These are phyloP conservation scores for Pholiota adiposa DNA, from an alignment of 1,284 basidiomycete genomes.

Conservation along the genomic window DNA sequence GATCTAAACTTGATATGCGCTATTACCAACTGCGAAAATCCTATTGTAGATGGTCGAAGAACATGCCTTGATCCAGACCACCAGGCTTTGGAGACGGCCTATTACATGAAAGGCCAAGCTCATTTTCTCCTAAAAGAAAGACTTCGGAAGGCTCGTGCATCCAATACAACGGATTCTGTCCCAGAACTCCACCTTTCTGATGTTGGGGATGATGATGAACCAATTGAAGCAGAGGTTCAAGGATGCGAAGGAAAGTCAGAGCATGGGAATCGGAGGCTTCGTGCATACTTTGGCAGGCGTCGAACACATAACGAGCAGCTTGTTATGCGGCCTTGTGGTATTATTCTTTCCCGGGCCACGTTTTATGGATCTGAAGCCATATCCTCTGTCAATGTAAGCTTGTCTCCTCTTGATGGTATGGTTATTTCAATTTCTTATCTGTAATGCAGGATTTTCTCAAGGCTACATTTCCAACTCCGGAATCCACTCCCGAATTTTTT, in stretches of 20 bases:
- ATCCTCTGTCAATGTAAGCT: slow-evolving; percentile 28
- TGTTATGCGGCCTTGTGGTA: slow-evolving; percentile 24
- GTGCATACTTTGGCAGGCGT: slow-evolving; percentile 26
- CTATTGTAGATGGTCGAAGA: slow-evolving; percentile 7
- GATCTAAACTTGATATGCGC: slow-evolving; percentile 17
- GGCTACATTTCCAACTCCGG: slow-evolving; percentile 9
- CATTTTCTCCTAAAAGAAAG: no score
- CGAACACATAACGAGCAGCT: slow-evolving; percentile 36
- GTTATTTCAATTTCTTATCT: background rate
- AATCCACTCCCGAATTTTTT: slow-evolving; percentile 11
- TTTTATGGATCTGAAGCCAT: slow-evolving; percentile 33
- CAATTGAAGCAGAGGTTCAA: background rate
- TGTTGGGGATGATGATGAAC: background rate
- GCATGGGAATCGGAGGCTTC: slow-evolving; percentile 21
- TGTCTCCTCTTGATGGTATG: slow-evolving; percentile 11
- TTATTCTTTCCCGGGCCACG: slow-evolving; percentile 29
- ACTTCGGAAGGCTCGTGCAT: no score
- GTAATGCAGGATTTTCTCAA: slow-evolving; percentile 4
- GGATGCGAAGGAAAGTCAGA: slow-evolving; percentile 22
- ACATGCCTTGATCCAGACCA: background rate
- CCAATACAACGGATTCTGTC: no score
- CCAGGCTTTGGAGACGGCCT: no score
- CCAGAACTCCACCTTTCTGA: background rate
- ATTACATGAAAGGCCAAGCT: no score
- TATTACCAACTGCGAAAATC: slow-evolving; percentile 12